Conservation (phyloP, 257 asterid species). For the Avicennia marina region DNA sequence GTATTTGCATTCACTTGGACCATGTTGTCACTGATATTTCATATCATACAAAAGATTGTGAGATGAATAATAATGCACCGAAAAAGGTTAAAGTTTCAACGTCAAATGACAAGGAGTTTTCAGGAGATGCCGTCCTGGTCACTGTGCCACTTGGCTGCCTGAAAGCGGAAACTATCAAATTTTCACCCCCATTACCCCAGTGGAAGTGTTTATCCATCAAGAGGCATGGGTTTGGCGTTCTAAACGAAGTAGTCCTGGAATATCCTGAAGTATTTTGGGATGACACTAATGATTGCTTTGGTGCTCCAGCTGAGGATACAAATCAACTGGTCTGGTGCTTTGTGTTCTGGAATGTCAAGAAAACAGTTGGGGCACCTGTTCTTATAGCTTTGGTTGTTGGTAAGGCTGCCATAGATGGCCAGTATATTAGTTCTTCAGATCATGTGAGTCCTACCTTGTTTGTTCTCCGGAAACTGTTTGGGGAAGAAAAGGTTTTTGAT, state of each 20-base stretch:
- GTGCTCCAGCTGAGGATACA: slow-evolving; percentile 88
- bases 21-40: slow-evolving; percentile 73
- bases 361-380: slow-evolving; percentile 99
- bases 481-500: slow-evolving; percentile 78
- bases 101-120: slow-evolving; percentile 68
- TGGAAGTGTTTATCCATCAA: slow-evolving; percentile 80
- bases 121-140: slow-evolving; percentile 85
- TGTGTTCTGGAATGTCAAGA: slow-evolving; percentile 98
- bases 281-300: slow-evolving; percentile 86
- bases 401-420: slow-evolving; percentile 93
- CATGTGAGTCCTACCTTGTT: slow-evolving; percentile 77
- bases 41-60: slow-evolving; percentile 38
- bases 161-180: slow-evolving; percentile 76
- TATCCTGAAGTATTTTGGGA: slow-evolving; percentile 97
- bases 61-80: slow-evolving; percentile 24
- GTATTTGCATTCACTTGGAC: slow-evolving; percentile 64
- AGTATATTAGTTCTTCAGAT: slow-evolving; percentile 53
- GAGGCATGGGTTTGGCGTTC: slow-evolving; percentile 94
- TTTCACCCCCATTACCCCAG: slow-evolving; percentile 85
- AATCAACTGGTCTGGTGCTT: slow-evolving; percentile 88
- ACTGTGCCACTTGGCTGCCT: slow-evolving; percentile 98
- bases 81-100: slow-evolving; percentile 71
- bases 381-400: slow-evolving; percentile 95
- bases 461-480: slow-evolving; percentile 90
- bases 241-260: slow-evolving; percentile 91